phyloP scores from a whole-genome alignment of 1,284 basidiomycete genomes.

The Singerocomus inundabilis region DNA sequence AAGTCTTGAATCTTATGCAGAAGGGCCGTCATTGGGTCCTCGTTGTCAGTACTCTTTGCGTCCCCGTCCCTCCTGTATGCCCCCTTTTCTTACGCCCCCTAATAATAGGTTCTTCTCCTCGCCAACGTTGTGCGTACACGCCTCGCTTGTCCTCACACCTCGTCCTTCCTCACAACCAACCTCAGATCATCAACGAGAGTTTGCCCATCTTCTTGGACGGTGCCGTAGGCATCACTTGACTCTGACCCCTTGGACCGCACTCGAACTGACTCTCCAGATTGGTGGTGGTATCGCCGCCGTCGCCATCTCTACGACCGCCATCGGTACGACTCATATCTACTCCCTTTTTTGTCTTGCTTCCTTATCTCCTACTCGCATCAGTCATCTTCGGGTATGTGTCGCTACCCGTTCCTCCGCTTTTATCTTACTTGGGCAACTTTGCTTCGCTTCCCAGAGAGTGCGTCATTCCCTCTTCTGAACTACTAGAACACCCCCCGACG shows the following conservation, averaged over 20 bases:
- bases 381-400: constrained; percentile 77
- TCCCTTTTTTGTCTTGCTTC: neutral
- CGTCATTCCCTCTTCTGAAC: constrained; percentile 13
- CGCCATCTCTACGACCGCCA: constrained; percentile 79
- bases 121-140: constrained; percentile 72
- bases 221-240: constrained; percentile 51
- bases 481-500: neutral
- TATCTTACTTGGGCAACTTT: neutral
- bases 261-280: constrained; percentile 41
- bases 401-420: too few species aligned
- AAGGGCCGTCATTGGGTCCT: constrained; percentile 94
- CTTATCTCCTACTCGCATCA: constrained; percentile 26
- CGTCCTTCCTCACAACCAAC: constrained; percentile 40
- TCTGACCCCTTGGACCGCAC: neutral
- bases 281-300: constrained; percentile 86
- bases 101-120: constrained; percentile 70
- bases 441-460: constrained; percentile 44
- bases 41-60: constrained; percentile 64
- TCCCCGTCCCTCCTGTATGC: neutral
- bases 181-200: constrained; percentile 85
- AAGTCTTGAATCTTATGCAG: constrained; percentile 77
- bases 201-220: constrained; percentile 93
- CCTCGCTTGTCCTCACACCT: neutral
- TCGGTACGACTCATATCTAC: constrained; percentile 52
- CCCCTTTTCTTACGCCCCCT: constrained; percentile 2